These are phyloP conservation scores for Austroboletus niveus DNA, from an alignment of 1,284 basidiomycete genomes.

Conservation along the genomic window DNA sequence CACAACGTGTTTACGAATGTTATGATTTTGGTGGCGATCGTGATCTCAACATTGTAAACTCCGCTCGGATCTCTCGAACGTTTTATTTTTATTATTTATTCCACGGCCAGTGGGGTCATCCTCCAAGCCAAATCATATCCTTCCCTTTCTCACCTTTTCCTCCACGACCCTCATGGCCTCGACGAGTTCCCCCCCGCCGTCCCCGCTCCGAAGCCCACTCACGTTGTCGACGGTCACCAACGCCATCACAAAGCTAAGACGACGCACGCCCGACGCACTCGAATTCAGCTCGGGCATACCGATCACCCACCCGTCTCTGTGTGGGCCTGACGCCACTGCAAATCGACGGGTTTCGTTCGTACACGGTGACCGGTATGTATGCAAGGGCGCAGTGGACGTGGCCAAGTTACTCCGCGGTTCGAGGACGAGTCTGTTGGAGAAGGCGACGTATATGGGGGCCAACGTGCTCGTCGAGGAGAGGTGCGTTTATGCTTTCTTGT, in stretches of 20 bases:
- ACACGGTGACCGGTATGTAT: conserved; percentile 53
- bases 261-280: conserved; percentile 35
- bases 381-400: conserved; percentile 62
- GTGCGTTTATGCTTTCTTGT: conserved; percentile 40
- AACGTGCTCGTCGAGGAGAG: conserved; percentile 67
- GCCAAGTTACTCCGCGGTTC: conserved; percentile 53
- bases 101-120: conserved; percentile 1
- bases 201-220: conserved; percentile 29
- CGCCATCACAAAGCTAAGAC: conserved; percentile 51
- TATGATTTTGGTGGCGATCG: not conserved
- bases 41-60: conserved; percentile 22
- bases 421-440: conserved; percentile 51
- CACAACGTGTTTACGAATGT: not conserved
- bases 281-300: conserved; percentile 53
- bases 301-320: conserved; percentile 47
- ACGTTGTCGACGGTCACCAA: conserved; percentile 45
- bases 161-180: not conserved
- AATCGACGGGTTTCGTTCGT: conserved; percentile 42
- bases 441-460: conserved; percentile 50
- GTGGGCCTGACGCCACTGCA: conserved; percentile 30
- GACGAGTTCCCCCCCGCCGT: conserved; percentile 24
- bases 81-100: conserved; percentile 13
- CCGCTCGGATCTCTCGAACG: conserved; percentile 17
- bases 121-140: not conserved
- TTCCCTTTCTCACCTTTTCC: no score